Percentiles rank a stretch among this genome's conserved stretches.
These are phyloP conservation scores for Bonia amplexicaulis DNA, from an alignment of 176 grass and related monocot species.

Conservation along the genomic window DNA sequence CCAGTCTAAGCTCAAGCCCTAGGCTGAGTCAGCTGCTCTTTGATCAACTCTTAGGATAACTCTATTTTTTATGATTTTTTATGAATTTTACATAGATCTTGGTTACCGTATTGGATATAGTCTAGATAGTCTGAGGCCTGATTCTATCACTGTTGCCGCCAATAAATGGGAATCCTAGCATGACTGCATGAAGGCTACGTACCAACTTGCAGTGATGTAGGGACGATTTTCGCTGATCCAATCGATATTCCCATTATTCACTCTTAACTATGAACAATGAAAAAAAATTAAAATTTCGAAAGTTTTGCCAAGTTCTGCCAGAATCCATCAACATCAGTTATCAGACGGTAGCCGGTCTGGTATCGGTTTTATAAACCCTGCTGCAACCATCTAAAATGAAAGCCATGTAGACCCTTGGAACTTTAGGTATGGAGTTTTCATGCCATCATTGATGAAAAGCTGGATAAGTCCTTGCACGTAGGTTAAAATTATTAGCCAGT, in stretches of 20 bases:
- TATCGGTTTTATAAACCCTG: constrained; percentile 24
- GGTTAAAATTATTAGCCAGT: constrained; percentile 32
- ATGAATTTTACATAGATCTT: too few relatives aligned
- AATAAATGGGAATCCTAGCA: neutral
- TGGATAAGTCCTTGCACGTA: constrained; percentile 43
- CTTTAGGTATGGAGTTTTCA: constrained; percentile 39
- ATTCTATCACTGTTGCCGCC: too few relatives aligned
- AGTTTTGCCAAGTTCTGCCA: neutral
- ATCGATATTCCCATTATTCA: neutral
- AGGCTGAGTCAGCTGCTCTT: too few relatives aligned
- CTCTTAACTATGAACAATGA: neutral
- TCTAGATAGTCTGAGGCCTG: too few relatives aligned
- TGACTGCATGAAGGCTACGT: neutral
- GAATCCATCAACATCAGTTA: constrained; percentile 15
- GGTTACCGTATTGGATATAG: too few relatives aligned
- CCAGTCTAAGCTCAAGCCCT: too few relatives aligned
- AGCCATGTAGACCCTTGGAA: constrained; percentile 24
- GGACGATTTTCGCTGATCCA: neutral
- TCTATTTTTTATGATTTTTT: too few relatives aligned
- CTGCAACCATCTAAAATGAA: constrained; percentile 31
- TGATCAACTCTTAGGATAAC: too few relatives aligned
- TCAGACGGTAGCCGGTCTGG: neutral
- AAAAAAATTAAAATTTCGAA: neutral
- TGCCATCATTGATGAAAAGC: constrained; percentile 45
- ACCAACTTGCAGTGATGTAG: neutral